Base-by-base conservation (phyloP, 2,329 filamentous ascomycete species). In the Ophiostoma sp. region DNA sequence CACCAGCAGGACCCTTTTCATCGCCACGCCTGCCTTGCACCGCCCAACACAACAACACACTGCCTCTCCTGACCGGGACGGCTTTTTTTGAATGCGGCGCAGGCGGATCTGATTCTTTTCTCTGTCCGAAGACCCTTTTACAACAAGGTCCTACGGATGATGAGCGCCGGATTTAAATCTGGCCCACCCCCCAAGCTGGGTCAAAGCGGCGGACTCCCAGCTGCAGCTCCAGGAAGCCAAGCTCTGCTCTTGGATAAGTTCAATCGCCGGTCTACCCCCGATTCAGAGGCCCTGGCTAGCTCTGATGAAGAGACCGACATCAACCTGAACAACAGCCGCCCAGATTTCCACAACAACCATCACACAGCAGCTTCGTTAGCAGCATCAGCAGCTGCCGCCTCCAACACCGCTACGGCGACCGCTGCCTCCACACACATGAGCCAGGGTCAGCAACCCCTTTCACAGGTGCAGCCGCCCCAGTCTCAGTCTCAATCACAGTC, bases 201-300 rank as follows among this genome's bases (percentile, higher is more conserved):
- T 78, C 84, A 85, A 78, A 82, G 82, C 73, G 80, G 80, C 75
- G 45, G 45, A 52, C 82, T 84, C 79, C 78, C 85, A 77, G 77
- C 82, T 75, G 81, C 85, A 76, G 81, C 87, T 71, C 84, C 88
- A 28, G 89, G 83, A 77, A 91, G 86, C 78, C 89, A 92, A 74
- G 89, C 89, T 52, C 84, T 91, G 52, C 83, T 93, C 66, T 86
- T 93, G 45, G 93, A 95, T 69, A 96, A 94, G 81, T 86, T 92
- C 69, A 92, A 93, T 78, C 90, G 95, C 78, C 92, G 93, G 71
- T 94, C 94, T 8, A 98, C 95, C 1, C 95, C 95, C 28, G 96
- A 98, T 80, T 98, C 95, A 3, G 95, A 98, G 80, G 95, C 93
- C 70, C 85, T 98, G 74, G 94, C 92, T 70, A 98, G 95, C 77